Percentiles rank a stretch among this genome's conserved stretches.
These are phyloP conservation scores for Nitzschia sp. DNA, from an alignment of 108 stramenopile species.

Conservation along the genomic window DNA sequence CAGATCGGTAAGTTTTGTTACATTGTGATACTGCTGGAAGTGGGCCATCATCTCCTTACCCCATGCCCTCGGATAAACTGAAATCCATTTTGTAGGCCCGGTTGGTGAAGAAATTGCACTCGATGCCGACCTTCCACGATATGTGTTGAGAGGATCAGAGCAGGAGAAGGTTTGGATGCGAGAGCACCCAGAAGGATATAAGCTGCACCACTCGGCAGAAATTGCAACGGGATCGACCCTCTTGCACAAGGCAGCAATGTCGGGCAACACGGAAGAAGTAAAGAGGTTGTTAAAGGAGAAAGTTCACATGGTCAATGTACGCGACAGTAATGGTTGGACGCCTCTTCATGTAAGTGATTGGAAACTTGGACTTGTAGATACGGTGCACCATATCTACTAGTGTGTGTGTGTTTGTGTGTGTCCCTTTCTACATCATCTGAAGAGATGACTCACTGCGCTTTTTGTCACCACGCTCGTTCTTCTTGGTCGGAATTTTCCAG, in stretches of 20 bases:
- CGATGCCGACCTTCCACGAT: slow-evolving; percentile 44
- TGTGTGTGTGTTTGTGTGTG: background rate
- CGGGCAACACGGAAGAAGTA: slow-evolving; percentile 32
- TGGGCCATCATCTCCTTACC: too few relatives aligned
- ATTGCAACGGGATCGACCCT: slow-evolving; percentile 48
- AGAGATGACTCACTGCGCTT: background rate
- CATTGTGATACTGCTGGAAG: too few relatives aligned
- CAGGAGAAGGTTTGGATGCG: slow-evolving; percentile 23
- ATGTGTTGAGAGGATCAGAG: slow-evolving; percentile 41
- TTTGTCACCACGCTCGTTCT: too few relatives aligned
- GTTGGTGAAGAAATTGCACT: slow-evolving; percentile 11
- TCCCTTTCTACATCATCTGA: too few relatives aligned
- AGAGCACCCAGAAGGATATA: slow-evolving; percentile 22
- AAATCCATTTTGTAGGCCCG: slow-evolving; percentile 17
- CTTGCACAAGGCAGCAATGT: slow-evolving; percentile 46
- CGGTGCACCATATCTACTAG: background rate
- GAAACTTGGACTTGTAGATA: background rate
- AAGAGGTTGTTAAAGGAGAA: slow-evolving; percentile 19
- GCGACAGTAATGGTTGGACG: slow-evolving; percentile 57
- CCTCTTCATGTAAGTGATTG: slow-evolving; percentile 38
- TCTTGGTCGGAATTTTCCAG: background rate
- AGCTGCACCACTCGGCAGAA: background rate
- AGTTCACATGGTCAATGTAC: slow-evolving; percentile 28
- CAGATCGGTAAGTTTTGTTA: too few relatives aligned
- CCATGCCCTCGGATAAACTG: too few relatives aligned